Conservation (phyloP, 768 basidiomycete genomes). For the Russula brevipes region DNA sequence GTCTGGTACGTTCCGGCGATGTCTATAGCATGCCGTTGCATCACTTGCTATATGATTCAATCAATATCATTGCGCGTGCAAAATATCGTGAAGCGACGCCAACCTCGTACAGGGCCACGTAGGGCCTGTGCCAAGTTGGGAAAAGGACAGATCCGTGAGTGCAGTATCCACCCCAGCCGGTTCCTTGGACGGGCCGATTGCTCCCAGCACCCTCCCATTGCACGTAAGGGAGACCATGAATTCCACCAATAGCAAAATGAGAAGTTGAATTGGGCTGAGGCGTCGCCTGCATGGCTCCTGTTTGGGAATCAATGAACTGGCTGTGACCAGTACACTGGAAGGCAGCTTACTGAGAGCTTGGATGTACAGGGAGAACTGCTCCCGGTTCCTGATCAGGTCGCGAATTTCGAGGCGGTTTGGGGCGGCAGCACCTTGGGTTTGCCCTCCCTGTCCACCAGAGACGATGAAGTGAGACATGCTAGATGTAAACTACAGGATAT, state of each 20-base stretch:
- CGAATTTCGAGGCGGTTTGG: slow-evolving; percentile 24
- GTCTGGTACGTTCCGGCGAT: slow-evolving; percentile 39
- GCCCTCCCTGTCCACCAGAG: slow-evolving; percentile 15
- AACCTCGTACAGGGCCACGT: slow-evolving; percentile 2
- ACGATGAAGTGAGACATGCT: slow-evolving; percentile 23
- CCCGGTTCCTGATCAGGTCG: slow-evolving; percentile 35
- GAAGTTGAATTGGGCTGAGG: slow-evolving; percentile 34
- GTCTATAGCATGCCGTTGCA: slow-evolving; percentile 36
- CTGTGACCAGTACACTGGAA: background rate
- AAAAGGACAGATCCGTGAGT: slow-evolving; percentile 48
- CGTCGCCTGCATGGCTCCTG: background rate
- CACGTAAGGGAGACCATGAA: slow-evolving; percentile 46
- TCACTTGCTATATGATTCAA: slow-evolving; percentile 38
- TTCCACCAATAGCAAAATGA: slow-evolving; percentile 44
- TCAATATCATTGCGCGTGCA: background rate
- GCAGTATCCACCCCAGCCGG: slow-evolving; percentile 44
- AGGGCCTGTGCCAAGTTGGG: slow-evolving; percentile 51
- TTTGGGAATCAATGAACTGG: background rate
- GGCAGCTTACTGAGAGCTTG: slow-evolving; percentile 43
- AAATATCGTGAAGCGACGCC: background rate
- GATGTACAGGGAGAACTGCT: slow-evolving; percentile 48
- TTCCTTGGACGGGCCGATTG: slow-evolving; percentile 25
- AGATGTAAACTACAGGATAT: background rate
- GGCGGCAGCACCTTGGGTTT: slow-evolving; percentile 11
- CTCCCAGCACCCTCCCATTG: slow-evolving; percentile 40